Evolutionary conservation across 495 filamentous ascomycete genomes (phyloP).

Genomic region (Aspergillus taichungensis): DNA sequence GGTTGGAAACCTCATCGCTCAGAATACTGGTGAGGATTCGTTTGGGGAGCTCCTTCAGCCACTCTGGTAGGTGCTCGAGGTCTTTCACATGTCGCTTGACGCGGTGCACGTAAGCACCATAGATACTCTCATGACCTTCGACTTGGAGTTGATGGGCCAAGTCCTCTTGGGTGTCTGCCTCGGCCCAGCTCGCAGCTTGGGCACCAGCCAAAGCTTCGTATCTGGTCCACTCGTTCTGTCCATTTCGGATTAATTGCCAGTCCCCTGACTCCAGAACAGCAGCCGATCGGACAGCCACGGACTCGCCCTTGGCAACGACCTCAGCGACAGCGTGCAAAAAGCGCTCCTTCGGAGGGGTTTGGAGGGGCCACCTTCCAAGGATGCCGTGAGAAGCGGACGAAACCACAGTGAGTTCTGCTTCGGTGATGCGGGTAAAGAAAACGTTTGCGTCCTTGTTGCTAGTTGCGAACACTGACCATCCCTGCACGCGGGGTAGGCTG

Average conservation of each 20-base stretch:
- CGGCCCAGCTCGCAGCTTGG: constrained; percentile 70
- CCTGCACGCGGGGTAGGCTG: constrained; percentile 56
- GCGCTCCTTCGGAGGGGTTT: constrained; percentile 26
- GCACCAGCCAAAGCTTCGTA: constrained; percentile 70
- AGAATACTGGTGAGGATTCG: constrained; percentile 63
- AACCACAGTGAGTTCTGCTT: constrained; percentile 59
- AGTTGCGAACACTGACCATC: constrained; percentile 66
- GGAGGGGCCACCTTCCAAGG: constrained; percentile 60
- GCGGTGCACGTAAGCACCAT: constrained; percentile 78
- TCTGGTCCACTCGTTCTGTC: constrained; percentile 69
- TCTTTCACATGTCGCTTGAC: constrained; percentile 74
- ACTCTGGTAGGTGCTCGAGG: constrained; percentile 68
- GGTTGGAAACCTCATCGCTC: constrained; percentile 46
- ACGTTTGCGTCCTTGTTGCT: constrained; percentile 72
- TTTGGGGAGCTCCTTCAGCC: constrained; percentile 54
- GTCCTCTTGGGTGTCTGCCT: constrained; percentile 56
- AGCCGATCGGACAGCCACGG: constrained; percentile 70
- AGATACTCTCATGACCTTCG: constrained; percentile 73
- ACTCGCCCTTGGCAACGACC: constrained; percentile 57
- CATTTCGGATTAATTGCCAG: constrained; percentile 77
- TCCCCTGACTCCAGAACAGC: constrained; percentile 63
- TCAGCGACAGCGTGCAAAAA: constrained; percentile 69
- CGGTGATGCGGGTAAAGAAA: constrained; percentile 75
- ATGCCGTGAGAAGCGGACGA: constrained; percentile 71
- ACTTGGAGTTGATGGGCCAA: constrained; percentile 72